Evolutionary conservation across 2,329 filamentous ascomycete species (phyloP), one percentile per base, ranked within the genome.

Genomic region (Fusarium circinatum): DNA sequence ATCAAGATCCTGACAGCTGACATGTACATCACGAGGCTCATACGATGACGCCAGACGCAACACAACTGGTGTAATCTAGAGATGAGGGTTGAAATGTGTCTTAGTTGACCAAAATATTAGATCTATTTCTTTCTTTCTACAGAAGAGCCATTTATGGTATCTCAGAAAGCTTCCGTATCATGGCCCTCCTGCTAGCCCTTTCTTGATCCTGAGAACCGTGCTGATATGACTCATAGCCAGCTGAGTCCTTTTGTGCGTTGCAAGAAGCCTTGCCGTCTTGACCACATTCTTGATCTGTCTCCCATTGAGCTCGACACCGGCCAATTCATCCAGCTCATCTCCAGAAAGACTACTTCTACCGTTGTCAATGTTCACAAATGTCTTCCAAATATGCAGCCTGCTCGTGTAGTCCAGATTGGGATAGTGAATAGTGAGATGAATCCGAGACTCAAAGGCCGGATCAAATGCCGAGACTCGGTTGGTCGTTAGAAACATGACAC

Each of bases 261-360:
- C 62, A 5, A 71, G 28, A 7, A 70, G 36, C 6, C 67, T 48
- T 10, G 58, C 68, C 8, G 59, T 71, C 41, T 68, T 71, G 17
- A 65, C 39, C 13, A 68, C 45, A 14, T 71, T 71, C 45, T 71
- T 58, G 22, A 72, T 72, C 45, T 71, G 55, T 14, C 63, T 61
- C 18, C 70, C 63, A n/a, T 72, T 71, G 12, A 68, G 63, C 6
- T 61, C 59, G 20, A 54, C 41, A 13, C 28, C 15, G 0, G 59
- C 63, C 5, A 71, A n/a, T 18, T 62, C 36, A 6, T 20, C 45
- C 3, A 71, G 15, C 8, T 70, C 60, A 36, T 36, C 55, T 14
- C 55, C 24, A 4, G 34, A 30, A 41, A 55, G 20, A 18, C 10
- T n/a, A 18, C 1, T 41, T 1, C 14, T 8, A n/a, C 28, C 12